Evolutionary conservation across 1,284 basidiomycete genomes (phyloP).

Genomic region (Paramarasmius palmivorus): DNA sequence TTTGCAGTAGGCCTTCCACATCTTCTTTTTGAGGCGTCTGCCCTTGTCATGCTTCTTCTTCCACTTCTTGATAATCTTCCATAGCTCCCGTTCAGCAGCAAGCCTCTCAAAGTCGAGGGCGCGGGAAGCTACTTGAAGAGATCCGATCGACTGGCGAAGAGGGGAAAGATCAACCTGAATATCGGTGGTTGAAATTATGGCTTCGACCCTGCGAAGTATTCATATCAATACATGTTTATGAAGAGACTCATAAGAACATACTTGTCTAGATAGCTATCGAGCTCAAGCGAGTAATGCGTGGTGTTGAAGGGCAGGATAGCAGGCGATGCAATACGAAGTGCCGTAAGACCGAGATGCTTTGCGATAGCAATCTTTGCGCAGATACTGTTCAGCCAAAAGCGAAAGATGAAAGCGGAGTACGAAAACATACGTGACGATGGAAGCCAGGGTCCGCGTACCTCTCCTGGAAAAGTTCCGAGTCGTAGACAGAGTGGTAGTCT

Average conservation of each 20-base stretch:
- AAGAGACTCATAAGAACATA: constrained; percentile 27
- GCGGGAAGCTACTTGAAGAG: constrained; percentile 51
- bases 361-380: constrained; percentile 32
- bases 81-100: constrained; percentile 35
- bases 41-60: constrained; percentile 28
- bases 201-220: constrained; percentile 32
- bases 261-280: constrained; percentile 60
- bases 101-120: constrained; percentile 53
- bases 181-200: constrained; percentile 10
- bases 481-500: constrained; percentile 86
- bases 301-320: constrained; percentile 74
- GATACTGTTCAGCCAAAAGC: neutral
- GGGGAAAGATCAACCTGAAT: constrained; percentile 10
- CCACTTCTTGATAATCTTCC: constrained; percentile 35
- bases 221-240: constrained; percentile 1
- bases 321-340: constrained; percentile 62
- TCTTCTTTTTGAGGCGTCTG: constrained; percentile 21
- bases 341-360: constrained; percentile 61
- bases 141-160: constrained; percentile 46
- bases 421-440: constrained; percentile 58
- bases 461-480: constrained; percentile 76
- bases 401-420: neutral
- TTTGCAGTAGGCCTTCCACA: constrained; percentile 29
- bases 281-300: constrained; percentile 70
- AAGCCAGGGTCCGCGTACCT: constrained; percentile 78